These are phyloP conservation scores for Fusarium longipes DNA, from an alignment of 2,329 filamentous ascomycete genomes.

Conservation along the genomic window DNA sequence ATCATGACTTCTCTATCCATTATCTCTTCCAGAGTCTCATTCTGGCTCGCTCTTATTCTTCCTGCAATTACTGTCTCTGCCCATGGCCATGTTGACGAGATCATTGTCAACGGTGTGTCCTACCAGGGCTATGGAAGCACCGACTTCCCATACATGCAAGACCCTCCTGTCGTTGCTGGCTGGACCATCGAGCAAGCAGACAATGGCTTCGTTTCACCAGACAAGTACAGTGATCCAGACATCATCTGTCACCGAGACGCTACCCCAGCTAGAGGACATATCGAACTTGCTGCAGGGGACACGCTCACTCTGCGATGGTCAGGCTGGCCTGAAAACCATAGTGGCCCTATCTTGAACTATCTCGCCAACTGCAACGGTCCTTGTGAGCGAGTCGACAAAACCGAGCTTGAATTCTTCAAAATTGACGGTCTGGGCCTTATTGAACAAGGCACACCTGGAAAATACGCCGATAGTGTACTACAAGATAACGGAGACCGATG, in stretches of 20 bases:
- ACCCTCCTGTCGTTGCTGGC: slow-evolving; percentile 53
- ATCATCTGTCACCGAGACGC: slow-evolving; percentile 62
- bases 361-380: slow-evolving; percentile 57
- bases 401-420: slow-evolving; percentile 59
- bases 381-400: slow-evolving; percentile 57
- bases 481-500: slow-evolving; percentile 63
- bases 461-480: slow-evolving; percentile 58
- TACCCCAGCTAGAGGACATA: slow-evolving; percentile 54
- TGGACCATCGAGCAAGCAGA: slow-evolving; percentile 57
- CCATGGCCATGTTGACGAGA: slow-evolving; percentile 57
- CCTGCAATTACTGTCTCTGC: slow-evolving; percentile 42
- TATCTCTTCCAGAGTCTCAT: slow-evolving; percentile 5
- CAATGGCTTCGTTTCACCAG: slow-evolving; percentile 62
- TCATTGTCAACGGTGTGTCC: slow-evolving; percentile 57
- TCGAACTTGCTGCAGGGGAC: slow-evolving; percentile 58
- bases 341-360: slow-evolving; percentile 60
- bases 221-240: slow-evolving; percentile 54
- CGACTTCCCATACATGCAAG: slow-evolving; percentile 50
- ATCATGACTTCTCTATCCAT: slow-evolving; percentile 22
- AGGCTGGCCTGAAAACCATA: slow-evolving; percentile 61
- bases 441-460: slow-evolving; percentile 51
- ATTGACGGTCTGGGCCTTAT: slow-evolving; percentile 57
- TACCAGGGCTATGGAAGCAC: slow-evolving; percentile 56
- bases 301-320: slow-evolving; percentile 61
- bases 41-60: slow-evolving; percentile 22